Percentiles rank a stretch among this genome's conserved stretches.
Conservation (phyloP, 257 asterid species). For the Nyctanthes arbortristis region DNA sequence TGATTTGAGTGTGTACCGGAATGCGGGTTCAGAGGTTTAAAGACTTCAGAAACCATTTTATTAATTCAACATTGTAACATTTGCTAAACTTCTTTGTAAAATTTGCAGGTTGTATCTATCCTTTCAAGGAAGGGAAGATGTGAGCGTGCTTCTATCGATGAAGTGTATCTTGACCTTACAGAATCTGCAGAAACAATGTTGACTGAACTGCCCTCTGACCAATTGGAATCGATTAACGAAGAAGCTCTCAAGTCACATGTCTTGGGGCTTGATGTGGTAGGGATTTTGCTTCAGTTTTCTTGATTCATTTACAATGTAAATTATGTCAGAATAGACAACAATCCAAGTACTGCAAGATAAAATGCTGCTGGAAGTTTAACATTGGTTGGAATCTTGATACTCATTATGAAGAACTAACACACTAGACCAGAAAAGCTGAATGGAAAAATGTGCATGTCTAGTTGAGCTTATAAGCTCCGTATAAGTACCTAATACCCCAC, state of each 20-base stretch:
- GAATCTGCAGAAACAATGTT: slow-evolving; percentile 85
- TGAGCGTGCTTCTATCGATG: slow-evolving; percentile 98
- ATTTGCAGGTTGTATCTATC: slow-evolving; percentile 77
- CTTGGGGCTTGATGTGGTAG: slow-evolving; percentile 75
- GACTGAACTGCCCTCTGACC: slow-evolving; percentile 57
- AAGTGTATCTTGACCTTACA: slow-evolving; percentile 94
- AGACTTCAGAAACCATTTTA: slow-evolving; percentile 9
- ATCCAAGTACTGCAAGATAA: not conserved
- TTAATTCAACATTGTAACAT: slow-evolving; percentile 14
- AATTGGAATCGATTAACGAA: slow-evolving; percentile 53
- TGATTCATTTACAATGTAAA: not conserved
- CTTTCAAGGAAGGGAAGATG: slow-evolving; percentile 84
- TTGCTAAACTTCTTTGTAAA: slow-evolving; percentile 19
- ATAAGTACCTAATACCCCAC: no score
- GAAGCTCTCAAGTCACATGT: slow-evolving; percentile 82
- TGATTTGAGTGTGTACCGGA: slow-evolving; percentile 71
- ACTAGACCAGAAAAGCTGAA: no score
- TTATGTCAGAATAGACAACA: slow-evolving; percentile 14
- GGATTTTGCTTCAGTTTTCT: slow-evolving; percentile 2
- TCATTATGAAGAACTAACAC: not conserved
- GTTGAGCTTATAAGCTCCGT: no score
- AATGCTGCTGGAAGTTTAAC: not conserved
- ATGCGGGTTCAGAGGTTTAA: slow-evolving; percentile 93
- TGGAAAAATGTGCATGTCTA: no score
- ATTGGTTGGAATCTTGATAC: not conserved